Conservation (phyloP, 2,329 filamentous ascomycete genomes). For the Kalmusia sp. region DNA sequence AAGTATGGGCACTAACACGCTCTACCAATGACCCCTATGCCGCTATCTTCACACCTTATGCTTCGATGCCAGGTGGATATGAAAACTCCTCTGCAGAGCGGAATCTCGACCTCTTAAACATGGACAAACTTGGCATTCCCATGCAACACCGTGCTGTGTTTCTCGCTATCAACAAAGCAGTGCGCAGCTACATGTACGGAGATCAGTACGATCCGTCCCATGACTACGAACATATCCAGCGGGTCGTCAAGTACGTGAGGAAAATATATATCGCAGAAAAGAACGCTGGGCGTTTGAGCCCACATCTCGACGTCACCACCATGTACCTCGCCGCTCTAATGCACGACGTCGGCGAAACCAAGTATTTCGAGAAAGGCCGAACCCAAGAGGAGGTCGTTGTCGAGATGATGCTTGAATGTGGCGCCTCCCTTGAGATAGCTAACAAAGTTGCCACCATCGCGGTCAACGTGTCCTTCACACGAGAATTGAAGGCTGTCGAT, state of each 20-base stretch:
- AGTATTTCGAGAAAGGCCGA: conserved; percentile 66
- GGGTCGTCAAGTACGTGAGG: conserved; percentile 73
- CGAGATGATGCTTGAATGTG: conserved; percentile 62
- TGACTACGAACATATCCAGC: conserved; percentile 81
- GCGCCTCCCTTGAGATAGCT: conserved; percentile 66
- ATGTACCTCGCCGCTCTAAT: conserved; percentile 68
- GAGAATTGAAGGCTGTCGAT: conserved; percentile 69
- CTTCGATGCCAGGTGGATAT: background rate
- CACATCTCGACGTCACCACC: conserved; percentile 58
- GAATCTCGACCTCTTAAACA: conserved; percentile 13
- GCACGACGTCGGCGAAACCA: conserved; percentile 83
- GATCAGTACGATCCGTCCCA: conserved; percentile 80
- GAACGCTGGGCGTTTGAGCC: conserved; percentile 4
- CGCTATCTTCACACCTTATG: background rate
- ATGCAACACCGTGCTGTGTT: conserved; percentile 20
- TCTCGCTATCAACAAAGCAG: conserved; percentile 35
- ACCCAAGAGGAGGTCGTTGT: conserved; percentile 59
- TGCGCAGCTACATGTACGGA: conserved; percentile 65
- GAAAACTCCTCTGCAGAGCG: background rate
- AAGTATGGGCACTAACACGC: background rate
- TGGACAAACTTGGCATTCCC: conserved; percentile 20
- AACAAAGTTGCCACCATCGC: conserved; percentile 72
- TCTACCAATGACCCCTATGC: background rate
- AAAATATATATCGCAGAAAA: conserved; percentile 64
- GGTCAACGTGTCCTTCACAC: conserved; percentile 77